Evolutionary conservation across 306 rosid species (phyloP), one percentile per base, ranked within the genome.

Genomic region (Glycine soja): DNA sequence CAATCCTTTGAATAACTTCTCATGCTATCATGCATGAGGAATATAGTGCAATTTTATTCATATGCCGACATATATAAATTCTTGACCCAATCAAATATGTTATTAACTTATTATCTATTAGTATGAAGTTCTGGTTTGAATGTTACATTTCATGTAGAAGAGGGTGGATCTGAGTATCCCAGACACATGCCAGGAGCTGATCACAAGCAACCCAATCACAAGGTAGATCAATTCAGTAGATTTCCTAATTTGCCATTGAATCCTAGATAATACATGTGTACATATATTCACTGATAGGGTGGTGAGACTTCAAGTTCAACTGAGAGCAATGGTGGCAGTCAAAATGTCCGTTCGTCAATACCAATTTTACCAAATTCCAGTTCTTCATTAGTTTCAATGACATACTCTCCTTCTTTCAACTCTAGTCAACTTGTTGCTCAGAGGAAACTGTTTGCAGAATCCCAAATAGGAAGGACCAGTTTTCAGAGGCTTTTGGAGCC

Each of bases 401-500:
- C 88, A 56, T 89, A 86, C 73, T 66, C 87, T 70, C 83, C 86
- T 71, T 87, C 96, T 69, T 79, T 81, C 85, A 89, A 85, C 83
- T 86, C 97, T 48, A 47, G 57, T 84, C 98, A 89, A 87, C 85
- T 87, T 32, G 74, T 69, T 80, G 82, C 85, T 80, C 97, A 88
- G 77, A 89, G 90, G 86, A 94, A 90, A 83, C 32, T 81, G 32
- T 87, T 48, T 82, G 88, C 91, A 30, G 94, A 90, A 83, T 86
- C 95, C 85, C 90, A 89, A 67, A 78, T 70, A 5, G 98, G 98
- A 84, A 87, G 87, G 82, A 77, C 95, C 71, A 91, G 93, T 87
- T 91, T 94, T 78, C 91, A 88, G 54, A 94, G 92, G 90, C 98
- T 94, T 83, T 86, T 94, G 86, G 98, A 94, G 85, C 98, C 98